Percentiles rank a stretch among this genome's conserved stretches.
phyloP scores from a whole-genome alignment of 331 rosid species.

The Pyrus hybrid region DNA sequence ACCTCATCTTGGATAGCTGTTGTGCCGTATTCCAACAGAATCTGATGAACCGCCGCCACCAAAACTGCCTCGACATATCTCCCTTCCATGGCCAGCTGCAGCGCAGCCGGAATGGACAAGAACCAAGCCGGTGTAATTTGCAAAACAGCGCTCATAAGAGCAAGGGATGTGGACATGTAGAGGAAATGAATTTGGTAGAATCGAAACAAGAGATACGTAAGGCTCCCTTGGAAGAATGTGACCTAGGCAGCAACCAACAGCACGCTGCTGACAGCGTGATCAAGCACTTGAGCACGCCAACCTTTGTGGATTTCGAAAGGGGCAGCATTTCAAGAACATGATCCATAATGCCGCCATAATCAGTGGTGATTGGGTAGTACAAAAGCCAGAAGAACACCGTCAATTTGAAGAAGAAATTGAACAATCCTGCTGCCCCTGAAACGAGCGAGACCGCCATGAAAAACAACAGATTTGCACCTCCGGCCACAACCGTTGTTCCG shows the following conservation, averaged over 20 bases:
- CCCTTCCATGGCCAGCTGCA: constrained; percentile 27
- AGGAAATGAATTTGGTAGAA: constrained; percentile 29
- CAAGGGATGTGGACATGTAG: constrained; percentile 26
- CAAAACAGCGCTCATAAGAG: constrained; percentile 26
- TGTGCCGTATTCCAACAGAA: constrained; percentile 30
- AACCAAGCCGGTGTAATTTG: constrained; percentile 27
- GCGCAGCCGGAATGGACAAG: constrained; percentile 21
- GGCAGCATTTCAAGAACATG: constrained; percentile 29
- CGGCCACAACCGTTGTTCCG: constrained; percentile 5
- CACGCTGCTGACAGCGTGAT: constrained; percentile 35
- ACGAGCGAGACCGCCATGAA: constrained; percentile 24
- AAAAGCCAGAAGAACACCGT: constrained; percentile 28
- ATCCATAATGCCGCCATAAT: constrained; percentile 32
- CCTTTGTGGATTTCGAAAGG: constrained; percentile 22
- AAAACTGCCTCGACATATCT: constrained; percentile 25
- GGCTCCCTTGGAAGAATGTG: constrained; percentile 29
- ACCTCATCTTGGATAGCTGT: constrained; percentile 35
- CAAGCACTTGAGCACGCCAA: constrained; percentile 31
- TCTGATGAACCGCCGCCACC: constrained; percentile 22
- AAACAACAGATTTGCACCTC: constrained; percentile 22
- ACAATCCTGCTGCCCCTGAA: constrained; percentile 33
- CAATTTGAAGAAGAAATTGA: constrained; percentile 20
- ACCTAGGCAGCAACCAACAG: constrained; percentile 28
- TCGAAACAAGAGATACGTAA: constrained; percentile 32
- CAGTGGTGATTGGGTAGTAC: constrained; percentile 30